These are phyloP conservation scores for Candida tetrigidarum DNA, from an alignment of 1,139 yeast genomes.

Conservation along the genomic window DNA sequence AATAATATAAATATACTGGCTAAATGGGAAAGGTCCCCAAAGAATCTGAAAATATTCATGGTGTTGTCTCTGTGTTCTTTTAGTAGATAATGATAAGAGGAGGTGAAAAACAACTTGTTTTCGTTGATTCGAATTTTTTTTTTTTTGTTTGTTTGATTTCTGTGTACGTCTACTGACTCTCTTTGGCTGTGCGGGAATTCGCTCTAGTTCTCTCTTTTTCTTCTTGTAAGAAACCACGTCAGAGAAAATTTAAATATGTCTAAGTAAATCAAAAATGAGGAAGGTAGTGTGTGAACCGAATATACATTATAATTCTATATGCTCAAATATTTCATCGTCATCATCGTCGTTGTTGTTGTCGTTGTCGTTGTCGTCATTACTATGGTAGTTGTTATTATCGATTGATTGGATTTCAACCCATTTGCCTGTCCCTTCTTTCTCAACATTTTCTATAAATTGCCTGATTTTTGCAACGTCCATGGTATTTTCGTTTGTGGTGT, in stretches of 20 bases:
- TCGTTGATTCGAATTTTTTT: too few species aligned
- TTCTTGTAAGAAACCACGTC: constrained; percentile 5
- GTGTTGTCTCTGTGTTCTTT: background rate
- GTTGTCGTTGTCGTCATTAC: background rate
- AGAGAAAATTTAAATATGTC: background rate
- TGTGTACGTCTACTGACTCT: background rate
- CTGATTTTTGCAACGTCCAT: constrained; percentile 25
- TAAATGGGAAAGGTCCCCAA: constrained; percentile 83
- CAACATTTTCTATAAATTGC: constrained; percentile 25
- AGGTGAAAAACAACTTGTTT: background rate
- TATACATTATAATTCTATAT: constrained; percentile 16
- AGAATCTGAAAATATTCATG: constrained; percentile 58
- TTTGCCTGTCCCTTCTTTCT: constrained; percentile 20
- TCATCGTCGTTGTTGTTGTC: constrained; percentile 13
- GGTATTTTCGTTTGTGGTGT: constrained; percentile 21
- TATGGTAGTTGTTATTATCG: constrained; percentile 13
- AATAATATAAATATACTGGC: constrained; percentile 78
- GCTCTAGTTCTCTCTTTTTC: background rate
- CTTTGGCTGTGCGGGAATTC: background rate
- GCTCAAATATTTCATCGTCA: constrained; percentile 13
- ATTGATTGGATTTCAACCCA: constrained; percentile 23
- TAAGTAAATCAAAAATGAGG: too few species aligned
- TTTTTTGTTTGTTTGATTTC: background rate
- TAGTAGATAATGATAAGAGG: background rate
- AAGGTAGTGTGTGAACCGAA: background rate